phyloP scores from a whole-genome alignment of 2,329 filamentous ascomycete genomes.

The Botrytis fragariae region DNA sequence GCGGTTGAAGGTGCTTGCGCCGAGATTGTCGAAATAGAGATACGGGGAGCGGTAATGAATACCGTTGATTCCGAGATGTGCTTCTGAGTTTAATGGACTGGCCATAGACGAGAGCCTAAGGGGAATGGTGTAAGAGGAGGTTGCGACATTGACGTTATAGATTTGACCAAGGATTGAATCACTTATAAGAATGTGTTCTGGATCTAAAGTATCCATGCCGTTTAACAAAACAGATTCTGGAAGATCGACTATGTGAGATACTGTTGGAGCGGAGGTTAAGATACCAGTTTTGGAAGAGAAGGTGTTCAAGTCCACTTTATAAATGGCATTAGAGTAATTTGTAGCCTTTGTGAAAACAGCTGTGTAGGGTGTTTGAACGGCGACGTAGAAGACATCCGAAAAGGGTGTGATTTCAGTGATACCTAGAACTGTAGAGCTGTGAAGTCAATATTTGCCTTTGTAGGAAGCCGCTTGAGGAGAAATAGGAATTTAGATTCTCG shows the following conservation, averaged over 20 bases:
- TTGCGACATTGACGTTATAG: slow-evolving; percentile 29
- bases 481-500: neutral
- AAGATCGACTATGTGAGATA: slow-evolving; percentile 21
- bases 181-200: slow-evolving; percentile 27
- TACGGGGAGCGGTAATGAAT: slow-evolving; percentile 26
- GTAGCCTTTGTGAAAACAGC: slow-evolving; percentile 31
- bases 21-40: slow-evolving; percentile 35
- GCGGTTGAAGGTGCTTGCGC: slow-evolving; percentile 1
- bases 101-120: slow-evolving; percentile 33
- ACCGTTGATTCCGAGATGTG: slow-evolving; percentile 32
- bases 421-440: slow-evolving; percentile 8
- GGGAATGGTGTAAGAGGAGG: slow-evolving; percentile 28
- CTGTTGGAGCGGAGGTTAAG: neutral
- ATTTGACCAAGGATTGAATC: slow-evolving; percentile 31
- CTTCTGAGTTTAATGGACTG: neutral
- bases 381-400: slow-evolving; percentile 35
- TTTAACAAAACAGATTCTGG: slow-evolving; percentile 28
- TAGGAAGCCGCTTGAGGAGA: neutral
- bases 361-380: slow-evolving; percentile 33
- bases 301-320: slow-evolving; percentile 28
- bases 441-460: neutral
- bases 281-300: slow-evolving; percentile 10
- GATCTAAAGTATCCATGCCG: slow-evolving; percentile 29
- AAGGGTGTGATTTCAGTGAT: slow-evolving; percentile 33
- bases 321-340: slow-evolving; percentile 27